Conservation (phyloP, 1,284 basidiomycete genomes). For the Fomitiporia mediterranea region DNA sequence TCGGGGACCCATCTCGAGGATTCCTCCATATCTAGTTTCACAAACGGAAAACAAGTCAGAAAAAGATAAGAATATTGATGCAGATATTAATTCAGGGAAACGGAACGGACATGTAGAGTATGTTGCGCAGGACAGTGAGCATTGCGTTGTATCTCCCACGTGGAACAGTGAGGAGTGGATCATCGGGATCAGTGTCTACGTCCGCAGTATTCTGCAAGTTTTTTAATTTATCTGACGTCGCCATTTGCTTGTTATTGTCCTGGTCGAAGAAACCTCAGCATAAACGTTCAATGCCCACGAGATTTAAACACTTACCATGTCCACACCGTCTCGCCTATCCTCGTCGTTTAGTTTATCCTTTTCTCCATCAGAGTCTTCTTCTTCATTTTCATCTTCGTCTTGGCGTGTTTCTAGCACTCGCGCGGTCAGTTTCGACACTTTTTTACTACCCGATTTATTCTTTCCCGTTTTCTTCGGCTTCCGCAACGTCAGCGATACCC, state of each 20-base stretch:
- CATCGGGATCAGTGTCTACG: conserved; percentile 54
- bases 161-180: conserved; percentile 68
- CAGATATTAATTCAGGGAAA: not conserved
- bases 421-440: conserved; percentile 36
- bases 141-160: conserved; percentile 88
- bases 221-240: not conserved
- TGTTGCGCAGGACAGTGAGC: conserved; percentile 84
- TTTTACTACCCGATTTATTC: conserved; percentile 30
- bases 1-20: conserved; percentile 72
- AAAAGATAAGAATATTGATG: not conserved
- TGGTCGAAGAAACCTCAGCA: too few relatives aligned
- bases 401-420: conserved; percentile 27
- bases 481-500: conserved; percentile 75
- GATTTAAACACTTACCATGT: too few relatives aligned
- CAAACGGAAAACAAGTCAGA: not conserved
- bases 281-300: too few relatives aligned
- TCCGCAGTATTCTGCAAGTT: conserved; percentile 15
- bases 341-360: conserved; percentile 16
- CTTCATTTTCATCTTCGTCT: conserved; percentile 30
- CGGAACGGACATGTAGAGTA: conserved; percentile 71
- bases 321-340: too few relatives aligned
- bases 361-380: conserved; percentile 31
- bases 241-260: not conserved
- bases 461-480: conserved; percentile 51
- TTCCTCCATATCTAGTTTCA: conserved; percentile 73